Evolutionary conservation across 2,329 filamentous ascomycete species (phyloP).

Genomic region (Fulvia fulva): DNA sequence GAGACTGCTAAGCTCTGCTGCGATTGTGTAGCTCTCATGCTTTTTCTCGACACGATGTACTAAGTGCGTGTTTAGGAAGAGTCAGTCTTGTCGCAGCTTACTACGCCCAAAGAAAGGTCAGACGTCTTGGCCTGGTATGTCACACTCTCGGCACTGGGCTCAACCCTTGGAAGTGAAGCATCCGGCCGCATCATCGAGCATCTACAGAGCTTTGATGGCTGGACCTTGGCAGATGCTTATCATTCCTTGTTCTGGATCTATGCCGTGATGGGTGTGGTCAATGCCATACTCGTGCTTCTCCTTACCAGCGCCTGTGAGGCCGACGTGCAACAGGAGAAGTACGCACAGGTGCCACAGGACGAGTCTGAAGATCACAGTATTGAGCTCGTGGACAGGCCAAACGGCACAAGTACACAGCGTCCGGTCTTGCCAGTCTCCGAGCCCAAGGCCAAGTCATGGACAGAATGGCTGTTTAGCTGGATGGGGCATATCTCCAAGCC

Average conservation of each 20-base stretch:
- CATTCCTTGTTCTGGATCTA: conserved; percentile 59
- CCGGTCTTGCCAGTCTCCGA: conserved; percentile 4
- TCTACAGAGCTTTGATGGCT: conserved; percentile 44
- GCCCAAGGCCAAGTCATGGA: conserved; percentile 6
- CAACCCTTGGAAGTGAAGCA: conserved; percentile 51
- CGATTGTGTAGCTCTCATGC: too few species aligned
- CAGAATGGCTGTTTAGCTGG: conserved; percentile 19
- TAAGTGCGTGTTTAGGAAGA: too few species aligned
- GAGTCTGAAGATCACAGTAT: conserved; percentile 18
- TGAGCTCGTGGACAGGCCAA: conserved; percentile 17
- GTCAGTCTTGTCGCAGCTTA: conserved; percentile 54
- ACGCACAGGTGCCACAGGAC: conserved; percentile 28
- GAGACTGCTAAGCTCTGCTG: too few species aligned
- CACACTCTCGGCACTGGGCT: conserved; percentile 54
- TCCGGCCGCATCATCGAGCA: conserved; percentile 51
- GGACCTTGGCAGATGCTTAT: conserved; percentile 51
- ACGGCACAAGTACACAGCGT: background rate
- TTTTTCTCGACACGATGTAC: too few species aligned
- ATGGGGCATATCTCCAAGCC: conserved; percentile 56
- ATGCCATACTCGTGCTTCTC: conserved; percentile 44
- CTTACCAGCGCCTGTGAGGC: conserved; percentile 52
- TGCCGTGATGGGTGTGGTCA: conserved; percentile 52
- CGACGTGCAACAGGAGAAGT: conserved; percentile 28
- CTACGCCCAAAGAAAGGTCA: conserved; percentile 50
- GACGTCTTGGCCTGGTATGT: conserved; percentile 68